phyloP scores from a whole-genome alignment of 495 filamentous ascomycete genomes.

The Xanthoparmelia taractica region DNA sequence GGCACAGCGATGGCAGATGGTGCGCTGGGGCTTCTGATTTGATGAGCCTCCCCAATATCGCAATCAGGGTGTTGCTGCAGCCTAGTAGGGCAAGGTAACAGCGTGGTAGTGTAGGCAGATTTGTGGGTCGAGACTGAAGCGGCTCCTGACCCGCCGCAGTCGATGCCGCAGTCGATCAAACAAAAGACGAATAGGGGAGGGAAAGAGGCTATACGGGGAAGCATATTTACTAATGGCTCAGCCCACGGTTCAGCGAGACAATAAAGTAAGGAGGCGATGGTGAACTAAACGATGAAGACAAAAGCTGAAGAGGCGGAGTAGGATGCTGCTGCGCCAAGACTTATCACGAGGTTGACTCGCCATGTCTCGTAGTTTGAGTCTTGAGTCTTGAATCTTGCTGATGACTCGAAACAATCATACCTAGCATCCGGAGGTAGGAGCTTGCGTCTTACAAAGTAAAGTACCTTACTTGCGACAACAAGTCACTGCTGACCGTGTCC shows the following conservation, averaged over 20 bases:
- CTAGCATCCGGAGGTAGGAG: too few species aligned
- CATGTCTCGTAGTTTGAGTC: background rate
- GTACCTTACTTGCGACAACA: too few species aligned
- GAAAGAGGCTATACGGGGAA: background rate
- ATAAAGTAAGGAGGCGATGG: background rate
- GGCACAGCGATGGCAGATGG: background rate
- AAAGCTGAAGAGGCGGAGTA: constrained; percentile 2
- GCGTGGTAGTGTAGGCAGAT: background rate
- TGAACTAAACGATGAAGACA: background rate
- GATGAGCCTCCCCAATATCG: background rate
- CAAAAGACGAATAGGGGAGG: background rate
- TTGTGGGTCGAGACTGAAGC: background rate
- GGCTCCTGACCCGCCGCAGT: background rate
- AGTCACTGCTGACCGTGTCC: background rate
- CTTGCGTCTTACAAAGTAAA: too few species aligned
- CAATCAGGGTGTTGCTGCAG: constrained; percentile 1
- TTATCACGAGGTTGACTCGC: background rate
- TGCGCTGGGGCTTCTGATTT: background rate
- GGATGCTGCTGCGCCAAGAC: background rate
- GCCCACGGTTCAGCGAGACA: background rate
- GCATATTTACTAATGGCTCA: background rate
- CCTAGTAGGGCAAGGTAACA: background rate
- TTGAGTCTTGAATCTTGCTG: background rate
- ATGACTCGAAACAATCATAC: background rate
- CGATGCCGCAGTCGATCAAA: too few species aligned